phyloP scores from a whole-genome alignment of 2,329 filamentous ascomycete species.

The Lomentospora prolificans region DNA sequence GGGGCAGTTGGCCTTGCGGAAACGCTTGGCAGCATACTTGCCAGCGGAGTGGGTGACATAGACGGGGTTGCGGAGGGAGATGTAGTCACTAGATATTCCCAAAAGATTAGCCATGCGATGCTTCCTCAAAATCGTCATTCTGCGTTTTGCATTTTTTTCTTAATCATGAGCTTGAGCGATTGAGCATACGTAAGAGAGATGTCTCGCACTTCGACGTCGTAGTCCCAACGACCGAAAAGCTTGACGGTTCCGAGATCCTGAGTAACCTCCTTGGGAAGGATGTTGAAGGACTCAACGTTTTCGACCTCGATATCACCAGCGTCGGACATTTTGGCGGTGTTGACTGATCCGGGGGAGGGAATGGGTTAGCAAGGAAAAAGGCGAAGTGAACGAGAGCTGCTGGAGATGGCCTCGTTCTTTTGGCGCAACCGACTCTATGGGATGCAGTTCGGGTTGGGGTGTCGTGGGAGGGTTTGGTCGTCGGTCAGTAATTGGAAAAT shows the following conservation, averaged over 20 bases:
- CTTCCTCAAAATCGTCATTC: neutral
- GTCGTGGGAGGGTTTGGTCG: slow-evolving; percentile 6
- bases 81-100: slow-evolving; percentile 70
- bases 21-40: slow-evolving; percentile 98
- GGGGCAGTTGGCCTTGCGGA: slow-evolving; percentile 99
- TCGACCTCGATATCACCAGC: slow-evolving; percentile 89
- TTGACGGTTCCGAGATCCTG: slow-evolving; percentile 86
- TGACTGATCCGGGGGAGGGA: slow-evolving; percentile 15
- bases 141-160: neutral
- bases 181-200: slow-evolving; percentile 97
- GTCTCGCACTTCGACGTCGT: slow-evolving; percentile 99
- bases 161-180: neutral
- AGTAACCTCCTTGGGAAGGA: slow-evolving; percentile 88
- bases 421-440: neutral
- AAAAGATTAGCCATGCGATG: slow-evolving; percentile 21
- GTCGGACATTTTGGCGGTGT: slow-evolving; percentile 73
- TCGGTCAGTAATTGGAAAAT: slow-evolving; percentile 1
- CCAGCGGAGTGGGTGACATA: slow-evolving; percentile 98
- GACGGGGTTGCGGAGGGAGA: slow-evolving; percentile 97
- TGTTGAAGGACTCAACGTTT: slow-evolving; percentile 61
- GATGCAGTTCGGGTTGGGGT: neutral
- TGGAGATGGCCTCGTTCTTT: slow-evolving; percentile 3
- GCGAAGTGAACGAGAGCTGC: slow-evolving; percentile 4
- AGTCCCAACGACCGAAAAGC: slow-evolving; percentile 96
- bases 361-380: slow-evolving; percentile 1